These are phyloP conservation scores for Artomyces pyxidatus DNA, from an alignment of 768 basidiomycete species.

Conservation along the genomic window DNA sequence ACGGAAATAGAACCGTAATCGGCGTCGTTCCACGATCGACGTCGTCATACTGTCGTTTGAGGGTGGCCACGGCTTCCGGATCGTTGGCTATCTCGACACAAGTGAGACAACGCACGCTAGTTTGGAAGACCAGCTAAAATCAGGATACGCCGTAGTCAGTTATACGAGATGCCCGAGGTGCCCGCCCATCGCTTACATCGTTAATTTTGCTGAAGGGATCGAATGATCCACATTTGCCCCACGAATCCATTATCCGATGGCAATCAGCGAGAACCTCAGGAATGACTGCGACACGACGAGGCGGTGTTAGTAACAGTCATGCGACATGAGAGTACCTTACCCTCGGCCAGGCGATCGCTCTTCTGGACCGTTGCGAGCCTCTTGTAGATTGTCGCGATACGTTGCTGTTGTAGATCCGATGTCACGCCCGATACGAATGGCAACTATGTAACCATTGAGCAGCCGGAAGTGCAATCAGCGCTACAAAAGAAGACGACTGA, in stretches of 20 bases:
- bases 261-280: constrained; percentile 59
- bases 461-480: not conserved
- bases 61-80: constrained; percentile 46
- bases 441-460: constrained; percentile 47
- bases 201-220: constrained; percentile 69
- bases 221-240: constrained; percentile 56
- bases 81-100: constrained; percentile 66
- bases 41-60: constrained; percentile 58
- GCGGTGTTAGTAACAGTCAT: constrained; percentile 6
- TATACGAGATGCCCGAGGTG: not conserved
- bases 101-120: constrained; percentile 59
- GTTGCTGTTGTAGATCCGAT: constrained; percentile 53
- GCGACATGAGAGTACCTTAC: constrained; percentile 35
- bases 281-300: constrained; percentile 42
- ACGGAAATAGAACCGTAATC: constrained; percentile 63
- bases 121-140: constrained; percentile 55
- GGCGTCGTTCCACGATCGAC: constrained; percentile 69
- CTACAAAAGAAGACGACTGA: constrained; percentile 28
- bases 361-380: constrained; percentile 58
- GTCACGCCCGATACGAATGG: constrained; percentile 73
- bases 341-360: constrained; percentile 47
- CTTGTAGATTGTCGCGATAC: constrained; percentile 62
- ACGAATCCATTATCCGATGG: constrained; percentile 49
- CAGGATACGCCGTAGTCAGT: not conserved
- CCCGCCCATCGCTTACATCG: constrained; percentile 42